Base-by-base conservation (phyloP, 2,329 filamentous ascomycete genomes). In the Incumbomyces lentus region DNA sequence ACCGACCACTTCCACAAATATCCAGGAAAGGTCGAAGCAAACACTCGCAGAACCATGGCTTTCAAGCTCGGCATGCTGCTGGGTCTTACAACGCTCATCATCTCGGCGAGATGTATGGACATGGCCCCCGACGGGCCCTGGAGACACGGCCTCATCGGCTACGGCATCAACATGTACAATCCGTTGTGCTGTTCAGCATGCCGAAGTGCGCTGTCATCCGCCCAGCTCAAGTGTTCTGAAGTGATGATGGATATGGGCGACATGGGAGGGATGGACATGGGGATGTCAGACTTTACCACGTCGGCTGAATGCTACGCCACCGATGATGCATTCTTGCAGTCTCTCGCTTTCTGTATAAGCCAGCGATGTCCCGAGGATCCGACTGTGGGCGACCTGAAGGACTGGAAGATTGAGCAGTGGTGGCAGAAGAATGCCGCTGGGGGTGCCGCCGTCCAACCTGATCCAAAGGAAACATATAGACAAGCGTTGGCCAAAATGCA, bases 401-500 rank as follows among this genome's bases (percentile, higher is more conserved):
- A 32, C 12, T 47, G 44, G 44, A 16, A 58, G 1, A 37, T 60
- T 16, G 51, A 57, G 32, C 40, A 52, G 10, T 61, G 58, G 58
- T 35, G 33, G 33, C 16, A 35, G 6, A 35, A 12, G 31, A 52
- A 62, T 17, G 60, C 56, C 17, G 19, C 40, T 31, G 46, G 38
- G 1, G 37, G 14, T 16, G 33, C 17, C 13, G 39, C 29, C 22
- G 40, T 18, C 2, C 46, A 44, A n/a, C 31, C 40, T 2, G 40
- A 43, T 7, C 46, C 46, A 2, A 48, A 35, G 12, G 13, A 17
- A 17, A 35, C 33, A 4, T 35, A 35, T 12, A 6, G 16, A 4
- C 13, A 35, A 12, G 33, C 33, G 6, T 17, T 35, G 13, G 33
- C 13, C 16, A n/a, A 35, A 11, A 11, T 35, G 33, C 4, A n/a